phyloP scores from a whole-genome alignment of 495 filamentous ascomycete genomes.

The Cetradonia linearis region DNA sequence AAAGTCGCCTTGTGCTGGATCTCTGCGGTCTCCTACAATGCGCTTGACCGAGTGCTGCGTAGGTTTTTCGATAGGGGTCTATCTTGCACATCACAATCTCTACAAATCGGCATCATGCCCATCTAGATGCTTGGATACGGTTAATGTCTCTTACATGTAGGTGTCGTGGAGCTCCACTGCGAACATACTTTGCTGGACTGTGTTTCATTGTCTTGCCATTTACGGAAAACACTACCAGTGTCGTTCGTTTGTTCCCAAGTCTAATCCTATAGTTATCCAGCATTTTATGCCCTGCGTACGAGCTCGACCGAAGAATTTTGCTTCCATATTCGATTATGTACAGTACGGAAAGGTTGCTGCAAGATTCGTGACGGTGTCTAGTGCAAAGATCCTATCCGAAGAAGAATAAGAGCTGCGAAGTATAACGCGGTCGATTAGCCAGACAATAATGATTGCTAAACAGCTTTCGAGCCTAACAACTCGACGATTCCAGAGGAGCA shows the following conservation, averaged over 20 bases:
- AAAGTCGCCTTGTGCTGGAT: background rate
- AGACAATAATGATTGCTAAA: background rate
- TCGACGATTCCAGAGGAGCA: background rate
- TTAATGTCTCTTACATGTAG: too few relatives aligned
- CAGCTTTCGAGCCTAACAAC: background rate
- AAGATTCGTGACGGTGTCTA: background rate
- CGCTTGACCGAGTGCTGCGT: background rate
- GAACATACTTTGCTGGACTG: background rate
- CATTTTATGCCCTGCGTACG: background rate
- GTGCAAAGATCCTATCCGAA: background rate
- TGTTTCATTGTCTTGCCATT: background rate
- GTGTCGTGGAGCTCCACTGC: background rate
- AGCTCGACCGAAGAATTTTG: background rate
- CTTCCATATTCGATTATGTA: background rate
- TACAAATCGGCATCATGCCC: background rate
- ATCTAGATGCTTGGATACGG: background rate
- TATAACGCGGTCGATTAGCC: background rate
- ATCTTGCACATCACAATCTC: background rate
- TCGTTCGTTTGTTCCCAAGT: background rate
- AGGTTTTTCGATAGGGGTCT: background rate
- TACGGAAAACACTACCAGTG: background rate
- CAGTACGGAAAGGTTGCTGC: background rate
- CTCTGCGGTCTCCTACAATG: background rate
- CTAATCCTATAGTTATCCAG: background rate
- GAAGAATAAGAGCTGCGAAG: background rate